Evolutionary conservation across 2,329 filamentous ascomycete species (phyloP).

Genomic region (Ophiostoma novo-ulmi): DNA sequence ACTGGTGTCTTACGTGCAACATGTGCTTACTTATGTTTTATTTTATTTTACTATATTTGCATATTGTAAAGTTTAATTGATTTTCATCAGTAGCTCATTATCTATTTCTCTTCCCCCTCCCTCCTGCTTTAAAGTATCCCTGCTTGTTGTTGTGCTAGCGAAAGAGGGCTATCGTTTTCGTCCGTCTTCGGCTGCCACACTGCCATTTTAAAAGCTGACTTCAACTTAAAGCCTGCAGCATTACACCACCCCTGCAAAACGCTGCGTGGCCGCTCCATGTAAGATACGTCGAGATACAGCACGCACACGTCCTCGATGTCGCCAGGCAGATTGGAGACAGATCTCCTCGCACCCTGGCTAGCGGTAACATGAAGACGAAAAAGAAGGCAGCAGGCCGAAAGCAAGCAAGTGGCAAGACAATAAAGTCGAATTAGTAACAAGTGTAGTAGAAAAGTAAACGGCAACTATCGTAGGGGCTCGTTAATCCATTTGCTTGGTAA

Average conservation of each 20-base stretch:
- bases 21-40: background rate
- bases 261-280: constrained; percentile 11
- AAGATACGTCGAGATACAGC: background rate
- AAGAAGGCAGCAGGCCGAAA: background rate
- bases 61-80: background rate
- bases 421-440: constrained; percentile 1
- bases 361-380: constrained; percentile 7
- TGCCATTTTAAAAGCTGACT: background rate
- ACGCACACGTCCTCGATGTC: background rate
- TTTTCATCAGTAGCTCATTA: background rate
- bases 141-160: background rate
- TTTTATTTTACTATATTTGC: constrained; percentile 10
- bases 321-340: constrained; percentile 6
- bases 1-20: background rate
- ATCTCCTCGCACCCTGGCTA: constrained; percentile 9
- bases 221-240: background rate
- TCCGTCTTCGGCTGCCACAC: constrained; percentile 2
- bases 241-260: background rate
- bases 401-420: constrained; percentile 12
- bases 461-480: background rate
- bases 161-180: constrained; percentile 8
- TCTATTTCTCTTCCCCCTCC: background rate
- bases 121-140: background rate
- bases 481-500: background rate
- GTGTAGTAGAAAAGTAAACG: background rate